These are phyloP conservation scores for Xylona heveae DNA, from an alignment of 495 filamentous ascomycete species.

Conservation along the genomic window DNA sequence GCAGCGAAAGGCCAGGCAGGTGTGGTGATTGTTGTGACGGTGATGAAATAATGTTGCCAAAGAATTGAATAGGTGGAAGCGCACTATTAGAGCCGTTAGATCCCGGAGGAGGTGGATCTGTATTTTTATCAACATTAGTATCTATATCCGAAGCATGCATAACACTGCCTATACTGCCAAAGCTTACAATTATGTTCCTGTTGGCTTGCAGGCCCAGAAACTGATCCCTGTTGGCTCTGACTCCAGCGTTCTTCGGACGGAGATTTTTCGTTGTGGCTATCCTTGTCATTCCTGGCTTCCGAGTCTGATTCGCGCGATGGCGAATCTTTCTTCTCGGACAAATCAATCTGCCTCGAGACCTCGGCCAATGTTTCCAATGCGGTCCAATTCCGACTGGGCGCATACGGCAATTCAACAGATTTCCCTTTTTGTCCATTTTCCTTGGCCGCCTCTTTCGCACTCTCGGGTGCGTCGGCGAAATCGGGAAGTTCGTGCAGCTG, in stretches of 20 bases:
- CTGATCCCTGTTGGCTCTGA: constrained; percentile 22
- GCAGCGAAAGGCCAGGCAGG: constrained; percentile 18
- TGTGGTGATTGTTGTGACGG: constrained; percentile 22
- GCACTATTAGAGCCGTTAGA: no score
- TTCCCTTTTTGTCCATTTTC: constrained; percentile 14
- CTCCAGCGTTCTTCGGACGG: constrained; percentile 28
- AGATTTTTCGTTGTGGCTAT: no score
- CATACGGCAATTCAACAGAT: constrained; percentile 18
- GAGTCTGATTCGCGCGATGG: background rate
- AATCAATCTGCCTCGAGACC: constrained; percentile 48
- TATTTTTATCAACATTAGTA: no score
- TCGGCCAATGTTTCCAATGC: constrained; percentile 65
- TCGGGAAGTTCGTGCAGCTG: constrained; percentile 28
- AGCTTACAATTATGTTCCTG: no score
- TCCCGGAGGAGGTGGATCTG: no score
- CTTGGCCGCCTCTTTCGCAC: background rate
- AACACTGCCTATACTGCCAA: no score
- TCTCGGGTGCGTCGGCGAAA: constrained; percentile 4
- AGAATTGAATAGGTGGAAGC: constrained; percentile 5
- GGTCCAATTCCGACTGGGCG: constrained; percentile 38
- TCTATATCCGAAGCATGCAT: no score
- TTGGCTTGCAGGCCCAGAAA: no score
- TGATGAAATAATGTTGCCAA: constrained; percentile 1
- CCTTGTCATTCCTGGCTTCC: constrained; percentile 3
- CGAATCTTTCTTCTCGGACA: constrained; percentile 26